Evolutionary conservation across 805 yeast species (phyloP), one percentile per base, ranked within the genome.

Genomic region (Naumovozyma castellii): DNA sequence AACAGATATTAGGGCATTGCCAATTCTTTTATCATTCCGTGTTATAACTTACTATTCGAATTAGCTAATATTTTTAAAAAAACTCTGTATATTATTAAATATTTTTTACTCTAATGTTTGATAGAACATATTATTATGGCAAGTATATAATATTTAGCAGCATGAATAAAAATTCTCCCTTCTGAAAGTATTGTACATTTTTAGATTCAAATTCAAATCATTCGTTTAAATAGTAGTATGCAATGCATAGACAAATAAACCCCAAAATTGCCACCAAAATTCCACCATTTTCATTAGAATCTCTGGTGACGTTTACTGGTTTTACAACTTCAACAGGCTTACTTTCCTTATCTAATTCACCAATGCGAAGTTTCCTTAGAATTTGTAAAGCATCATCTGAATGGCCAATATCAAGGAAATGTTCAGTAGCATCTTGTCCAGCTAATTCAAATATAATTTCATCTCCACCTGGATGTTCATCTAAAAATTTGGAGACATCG

Each of bases 341-440:
- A 47, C 75, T 73, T 31, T 73, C 72, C 36, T 78, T 84, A 56
- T 87, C 88, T 38, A 90, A 71, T 39, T 73, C 79, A 49, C 98
- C 98, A 43, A 92, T 73, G 50, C 73, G 68, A 57, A 86, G 67
- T 32, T 73, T 76, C 34, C 66, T 70, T 54, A 92, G 69, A 50
- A 81, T 70, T 53, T 81, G 92, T 51, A 79, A 78, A 32, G 99
- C 97, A 50, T 88, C 96, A 47, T 88, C 97, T 28, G 97, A 86
- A 67, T 92, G 99, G 28, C 99, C 99, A 59, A 92, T 88, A 54
- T 90, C 97, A 5, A 80, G 77, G 72, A 90, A 73, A 36, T 86
- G 78, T 39, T 75, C 75, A 8, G 96, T 84, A 42, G 87, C 88
- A 59, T 86, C 95, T 43, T 72, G 71, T 34, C 95, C 95, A 25